Evolutionary conservation across 164 flowering plant genomes (phyloP), one percentile per base, ranked within the genome.

Genomic region (Vitis labrusca): DNA sequence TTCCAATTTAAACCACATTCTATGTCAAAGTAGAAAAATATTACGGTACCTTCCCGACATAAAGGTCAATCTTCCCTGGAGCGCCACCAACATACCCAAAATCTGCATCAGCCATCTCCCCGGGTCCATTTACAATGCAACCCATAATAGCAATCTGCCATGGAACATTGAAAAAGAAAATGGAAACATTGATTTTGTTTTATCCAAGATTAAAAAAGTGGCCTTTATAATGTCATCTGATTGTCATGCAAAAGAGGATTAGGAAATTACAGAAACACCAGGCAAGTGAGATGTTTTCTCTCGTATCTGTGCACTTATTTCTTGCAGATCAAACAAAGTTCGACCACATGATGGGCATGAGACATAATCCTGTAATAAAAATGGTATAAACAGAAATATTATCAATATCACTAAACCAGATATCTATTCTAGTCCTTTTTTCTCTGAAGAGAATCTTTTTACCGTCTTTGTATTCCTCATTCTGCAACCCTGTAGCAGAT

Each of bases 41-140:
- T 49, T 59, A 10, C 8, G 61, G 10, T 83, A 94, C 97, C 98
- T 92, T 92, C 67, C 99, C 98, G 32, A 94, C 99, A 66, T 92
- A 95, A 32, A 95, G 91, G 76, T 95, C 99, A 65, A 95, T 95
- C 83, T 95, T 95, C 68, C 99, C 99, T 23, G 99, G 99, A 71
- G 98, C 85, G 71, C 98, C 99, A 64, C 97, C 99, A 30, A 95
- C 99, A 67, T 95, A 95, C 0, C 99, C 99, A 78, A 95, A 95
- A 82, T 95, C 98, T 53, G 99, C 99, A 84, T 95, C 99, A 58
- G 98, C 99, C 99, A 95, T 95, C 83, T 95, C 99, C 64, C 99
- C 99, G 1, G 98, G 99, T 60, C 99, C 99, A 76, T 95, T 95
- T 44, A 95, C 99, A 49, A 92, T 95, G 85, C 99, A 95, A 67